These are phyloP conservation scores for Pseudogymnoascus sp. DNA, from an alignment of 2,329 filamentous ascomycete genomes.

Conservation along the genomic window DNA sequence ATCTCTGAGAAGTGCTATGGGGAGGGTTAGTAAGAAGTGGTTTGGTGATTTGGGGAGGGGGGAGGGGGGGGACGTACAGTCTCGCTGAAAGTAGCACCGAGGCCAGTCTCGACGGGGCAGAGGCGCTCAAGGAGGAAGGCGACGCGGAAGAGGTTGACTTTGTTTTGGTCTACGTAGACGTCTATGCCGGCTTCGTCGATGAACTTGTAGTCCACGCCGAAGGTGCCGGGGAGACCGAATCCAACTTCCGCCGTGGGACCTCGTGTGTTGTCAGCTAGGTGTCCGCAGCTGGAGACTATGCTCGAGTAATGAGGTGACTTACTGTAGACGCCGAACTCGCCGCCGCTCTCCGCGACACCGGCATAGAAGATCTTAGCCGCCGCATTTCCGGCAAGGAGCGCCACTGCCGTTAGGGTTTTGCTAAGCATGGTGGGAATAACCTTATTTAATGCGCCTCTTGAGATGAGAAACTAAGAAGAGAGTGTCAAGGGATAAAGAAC, in stretches of 20 bases:
- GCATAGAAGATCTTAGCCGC: slow-evolving; percentile 38
- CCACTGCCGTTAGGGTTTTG: slow-evolving; percentile 12
- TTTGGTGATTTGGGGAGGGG: neutral
- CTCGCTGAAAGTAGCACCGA: slow-evolving; percentile 42
- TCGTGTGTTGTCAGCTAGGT: slow-evolving; percentile 1
- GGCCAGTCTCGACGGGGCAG: slow-evolving; percentile 37
- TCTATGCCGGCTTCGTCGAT: slow-evolving; percentile 38
- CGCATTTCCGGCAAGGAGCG: slow-evolving; percentile 17
- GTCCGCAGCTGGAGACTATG: neutral
- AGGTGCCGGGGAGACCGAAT: slow-evolving; percentile 39
- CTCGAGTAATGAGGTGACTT: too few species aligned
- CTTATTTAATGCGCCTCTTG: slow-evolving; percentile 11
- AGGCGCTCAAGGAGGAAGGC: slow-evolving; percentile 44
- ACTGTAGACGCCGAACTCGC: slow-evolving; percentile 39
- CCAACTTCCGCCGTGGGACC: slow-evolving; percentile 27
- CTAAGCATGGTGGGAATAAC: slow-evolving; percentile 15
- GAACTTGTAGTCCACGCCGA: slow-evolving; percentile 42
- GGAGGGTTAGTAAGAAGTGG: neutral
- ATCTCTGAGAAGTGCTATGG: slow-evolving; percentile 34
- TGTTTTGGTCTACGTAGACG: slow-evolving; percentile 37
- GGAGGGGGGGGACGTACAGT: slow-evolving; percentile 24
- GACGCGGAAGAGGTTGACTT: slow-evolving; percentile 39
- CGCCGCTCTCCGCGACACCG: slow-evolving; percentile 38
- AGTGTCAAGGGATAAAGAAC: neutral
- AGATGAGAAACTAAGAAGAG: neutral